Evolutionary conservation across 2,329 filamentous ascomycete species (phyloP), one percentile per base, ranked within the genome.

Genomic region (Fusarium concolor): DNA sequence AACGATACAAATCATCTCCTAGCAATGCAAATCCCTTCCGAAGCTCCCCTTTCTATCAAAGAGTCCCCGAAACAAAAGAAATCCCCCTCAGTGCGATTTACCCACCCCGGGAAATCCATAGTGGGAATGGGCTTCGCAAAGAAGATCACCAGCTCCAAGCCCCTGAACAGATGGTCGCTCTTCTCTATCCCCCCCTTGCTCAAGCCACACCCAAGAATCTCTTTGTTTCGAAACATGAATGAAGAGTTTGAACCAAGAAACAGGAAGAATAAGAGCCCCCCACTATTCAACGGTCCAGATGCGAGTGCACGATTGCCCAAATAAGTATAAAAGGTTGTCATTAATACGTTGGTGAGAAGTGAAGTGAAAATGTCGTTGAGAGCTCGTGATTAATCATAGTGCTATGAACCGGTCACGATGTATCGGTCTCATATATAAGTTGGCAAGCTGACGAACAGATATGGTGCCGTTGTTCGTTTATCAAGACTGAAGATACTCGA

Each of bases 1-100:
- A 71, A 70, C 62, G 71, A 67, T 53, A 68, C 56, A 67, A 56
- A 49, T 62, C 62, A 67, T 69, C 64, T 66, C 66, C 58, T 43
- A 70, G 57, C 58, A 62, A 65, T 66, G 67, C 67, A 63, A 66
- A 65, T 61, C 54, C 66, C 52, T 56, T 65, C 62, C 62, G 26
- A 37, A 60, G 60, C 39, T 56, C 57, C 39, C 38, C 18, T 50
- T 39, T 55, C 50, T 51, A 63, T 47, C 58, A 56, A 62, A 58
- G 60, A 60, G 47, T 37, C 46, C 52, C 18, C 35, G 59, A 38
- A 63, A 73, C 54, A 68, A 55, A 62, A 55, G 45, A 66, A 62
- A 63, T 18, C 69, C 69, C 44, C 31, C 59, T 29, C 51, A 15
- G 20, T 70, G 43, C 59, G 35, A 38, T 22, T 50, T 14, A 55